Evolutionary conservation across 2,329 filamentous ascomycete genomes (phyloP).

Genomic region (Aureobasidium sp.): DNA sequence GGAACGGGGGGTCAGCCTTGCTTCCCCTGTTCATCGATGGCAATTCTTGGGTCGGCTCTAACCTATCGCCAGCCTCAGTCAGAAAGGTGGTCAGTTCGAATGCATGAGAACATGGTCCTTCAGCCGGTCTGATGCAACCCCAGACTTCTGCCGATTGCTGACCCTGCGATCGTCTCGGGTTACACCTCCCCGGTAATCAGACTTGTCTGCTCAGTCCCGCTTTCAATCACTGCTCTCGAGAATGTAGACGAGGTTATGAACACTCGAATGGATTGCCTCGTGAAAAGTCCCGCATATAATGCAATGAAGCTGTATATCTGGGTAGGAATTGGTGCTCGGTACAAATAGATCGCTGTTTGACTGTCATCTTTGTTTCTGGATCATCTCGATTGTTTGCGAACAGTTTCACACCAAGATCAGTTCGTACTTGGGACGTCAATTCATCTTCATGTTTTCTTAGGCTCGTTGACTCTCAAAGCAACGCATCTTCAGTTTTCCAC

Average conservation of each 20-base stretch:
- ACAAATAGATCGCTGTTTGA: slow-evolving; percentile 1
- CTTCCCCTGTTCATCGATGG: not conserved
- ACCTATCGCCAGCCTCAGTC: not conserved
- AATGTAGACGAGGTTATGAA: not conserved
- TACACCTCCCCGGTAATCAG: not conserved
- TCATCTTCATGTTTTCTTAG: no score
- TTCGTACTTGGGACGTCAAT: not conserved
- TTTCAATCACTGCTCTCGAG: not conserved
- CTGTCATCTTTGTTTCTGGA: not conserved
- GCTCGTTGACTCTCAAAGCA: no score
- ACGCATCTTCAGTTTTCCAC: no score
- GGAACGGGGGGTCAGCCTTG: not conserved
- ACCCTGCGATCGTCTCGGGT: slow-evolving; percentile 6
- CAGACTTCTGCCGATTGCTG: slow-evolving; percentile 1
- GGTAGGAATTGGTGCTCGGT: not conserved
- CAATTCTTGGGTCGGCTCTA: not conserved
- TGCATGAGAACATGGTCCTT: slow-evolving; percentile 8
- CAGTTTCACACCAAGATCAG: slow-evolving; percentile 1
- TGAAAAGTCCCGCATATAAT: not conserved
- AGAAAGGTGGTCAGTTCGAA: not conserved
- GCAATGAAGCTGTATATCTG: slow-evolving; percentile 7
- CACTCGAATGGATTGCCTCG: not conserved
- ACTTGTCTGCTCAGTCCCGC: not conserved
- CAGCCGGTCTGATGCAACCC: slow-evolving; percentile 6
- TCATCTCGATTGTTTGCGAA: not conserved